A percentile compares a stretch with the other conserved stretches of the same genome.
Evolutionary conservation across 257 asterid species (phyloP).

Genomic region (Scutellaria minor): DNA sequence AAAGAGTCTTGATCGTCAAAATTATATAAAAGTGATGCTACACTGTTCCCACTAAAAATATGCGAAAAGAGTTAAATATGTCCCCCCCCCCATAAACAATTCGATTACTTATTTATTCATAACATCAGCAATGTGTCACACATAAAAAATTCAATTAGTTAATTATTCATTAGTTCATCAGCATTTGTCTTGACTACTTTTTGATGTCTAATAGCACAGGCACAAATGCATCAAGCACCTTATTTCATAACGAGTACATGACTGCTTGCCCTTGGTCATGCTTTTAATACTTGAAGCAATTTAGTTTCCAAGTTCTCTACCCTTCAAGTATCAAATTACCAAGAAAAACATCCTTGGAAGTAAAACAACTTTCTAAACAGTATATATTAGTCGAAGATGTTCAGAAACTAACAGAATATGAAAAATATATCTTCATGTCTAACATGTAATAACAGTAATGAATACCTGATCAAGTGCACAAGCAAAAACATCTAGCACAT

Average conservation of each 20-base stretch:
- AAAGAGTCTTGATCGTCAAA: too few species aligned
- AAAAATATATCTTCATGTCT: conserved; percentile 1
- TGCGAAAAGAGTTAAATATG: background rate
- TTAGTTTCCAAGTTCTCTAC: conserved; percentile 6
- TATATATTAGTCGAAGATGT: conserved; percentile 9
- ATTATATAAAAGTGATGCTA: background rate
- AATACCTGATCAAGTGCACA: conserved; percentile 97
- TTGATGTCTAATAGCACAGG: background rate
- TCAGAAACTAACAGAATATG: conserved; percentile 13
- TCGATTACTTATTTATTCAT: too few species aligned
- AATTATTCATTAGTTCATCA: background rate
- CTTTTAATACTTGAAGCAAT: conserved; percentile 10
- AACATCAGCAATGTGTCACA: background rate
- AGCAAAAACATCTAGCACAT: conserved; percentile 92
- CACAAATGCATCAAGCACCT: conserved; percentile 18
- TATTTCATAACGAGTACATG: background rate
- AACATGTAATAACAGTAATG: conserved; percentile 24
- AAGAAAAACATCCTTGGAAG: background rate
- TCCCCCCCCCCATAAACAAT: too few species aligned
- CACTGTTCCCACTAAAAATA: background rate
- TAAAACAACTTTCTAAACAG: background rate
- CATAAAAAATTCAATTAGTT: background rate
- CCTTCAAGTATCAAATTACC: conserved; percentile 5
- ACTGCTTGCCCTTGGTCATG: conserved; percentile 7
- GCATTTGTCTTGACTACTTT: background rate